Base-by-base conservation (phyloP, 2,329 filamentous ascomycete genomes). In the Calonectria ilicicola region DNA sequence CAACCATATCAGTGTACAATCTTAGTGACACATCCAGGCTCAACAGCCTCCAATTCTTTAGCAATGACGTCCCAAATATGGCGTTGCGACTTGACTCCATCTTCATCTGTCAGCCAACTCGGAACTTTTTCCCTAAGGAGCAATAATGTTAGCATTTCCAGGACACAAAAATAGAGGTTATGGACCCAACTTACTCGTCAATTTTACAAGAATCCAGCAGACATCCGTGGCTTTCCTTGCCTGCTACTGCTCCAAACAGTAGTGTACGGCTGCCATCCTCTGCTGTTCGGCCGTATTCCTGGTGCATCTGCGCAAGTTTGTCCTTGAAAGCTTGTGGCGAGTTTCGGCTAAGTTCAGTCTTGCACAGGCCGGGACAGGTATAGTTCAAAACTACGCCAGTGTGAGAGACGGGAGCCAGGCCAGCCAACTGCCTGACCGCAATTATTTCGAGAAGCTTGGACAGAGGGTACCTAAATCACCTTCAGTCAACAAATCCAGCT, bases 301-400 rank as follows among this genome's bases (percentile, higher is more conserved):
- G 40, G 47, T 64, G 60, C 47, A 53, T 56, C n/a, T 70, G 63
- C 38, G 40, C 27, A 19, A 74, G 47, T 40, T 14, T 7, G 3
- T 60, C 42, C 29, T 44, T 23, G 32, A 51, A 49, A 3, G 12
- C n/a, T 14, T n/a, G 40, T 53, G 73, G 49, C 9, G 63, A 6
- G 19, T 77, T 70, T 44, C 70, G 66, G 26, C 67, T 63, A 4
- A 80, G 78, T 1, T 70, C 74, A 0, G 79, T 80, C 49, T 75
- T 78, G 75, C 79, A 81, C 5, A 84, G 67, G 0, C 82, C 82
- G 0, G 82, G 83, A 63, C 78, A 77, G 15, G 81, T 40, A 0
- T 77, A 23, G 72, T 83, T 83, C 27, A 84, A 56, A 40, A 84
- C 73, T 26, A 84, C 81, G 1, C 81, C 80, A 0, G 79, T 80